Percentiles rank a stretch among this genome's conserved stretches.
Conservation (phyloP, 331 rosid genomes). For the Prunus yedoensis region DNA sequence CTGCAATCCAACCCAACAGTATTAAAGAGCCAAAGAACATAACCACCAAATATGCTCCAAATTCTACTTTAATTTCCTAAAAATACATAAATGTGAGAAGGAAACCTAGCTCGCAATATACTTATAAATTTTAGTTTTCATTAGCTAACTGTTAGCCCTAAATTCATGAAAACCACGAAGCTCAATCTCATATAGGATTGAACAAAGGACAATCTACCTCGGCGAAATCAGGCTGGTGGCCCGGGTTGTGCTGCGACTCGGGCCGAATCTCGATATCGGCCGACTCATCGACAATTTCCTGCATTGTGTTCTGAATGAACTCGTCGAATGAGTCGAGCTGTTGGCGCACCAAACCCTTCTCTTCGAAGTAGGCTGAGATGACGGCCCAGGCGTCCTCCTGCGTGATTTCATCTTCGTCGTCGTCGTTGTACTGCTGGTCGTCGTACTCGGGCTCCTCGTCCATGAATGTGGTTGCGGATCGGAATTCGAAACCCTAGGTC, state of each 20-base stretch:
- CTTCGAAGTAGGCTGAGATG: conserved; percentile 93
- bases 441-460: conserved; percentile 83
- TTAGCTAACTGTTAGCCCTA: background rate
- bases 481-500: conserved; percentile 11
- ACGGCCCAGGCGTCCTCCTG: conserved; percentile 99
- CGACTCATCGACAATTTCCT: conserved; percentile 93
- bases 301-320: conserved; percentile 96
- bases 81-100: background rate
- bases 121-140: background rate
- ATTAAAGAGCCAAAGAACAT: conserved; percentile 19
- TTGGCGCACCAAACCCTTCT: conserved; percentile 89
- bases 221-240: conserved; percentile 87
- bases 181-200: background rate
- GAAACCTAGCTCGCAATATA: background rate
- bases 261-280: conserved; percentile 98
- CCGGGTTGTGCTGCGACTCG: conserved; percentile 95
- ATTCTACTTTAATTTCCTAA: background rate
- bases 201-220: conserved; percentile 45
- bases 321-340: conserved; percentile 97
- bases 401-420: conserved; percentile 76
- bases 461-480: conserved; percentile 32
- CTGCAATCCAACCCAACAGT: conserved; percentile 40
- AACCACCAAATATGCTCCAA: background rate
- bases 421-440: conserved; percentile 46
- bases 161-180: background rate